These are phyloP conservation scores for Batkoa obscura DNA, from an alignment of 371 early-diverging fungal species.

Conservation along the genomic window DNA sequence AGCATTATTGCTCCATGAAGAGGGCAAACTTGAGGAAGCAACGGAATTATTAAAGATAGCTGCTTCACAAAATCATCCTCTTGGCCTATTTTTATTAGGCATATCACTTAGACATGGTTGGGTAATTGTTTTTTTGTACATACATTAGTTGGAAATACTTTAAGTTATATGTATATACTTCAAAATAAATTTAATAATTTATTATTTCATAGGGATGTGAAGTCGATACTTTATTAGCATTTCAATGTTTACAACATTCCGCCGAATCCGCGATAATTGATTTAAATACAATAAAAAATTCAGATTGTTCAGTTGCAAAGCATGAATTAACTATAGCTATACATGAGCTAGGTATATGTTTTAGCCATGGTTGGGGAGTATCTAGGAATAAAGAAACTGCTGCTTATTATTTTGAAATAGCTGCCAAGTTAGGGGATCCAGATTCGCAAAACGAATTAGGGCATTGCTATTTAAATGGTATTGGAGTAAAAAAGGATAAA, in stretches of 20 bases:
- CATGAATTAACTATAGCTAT: constrained; percentile 52
- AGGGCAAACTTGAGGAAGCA: constrained; percentile 56
- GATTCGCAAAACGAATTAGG: constrained; percentile 78
- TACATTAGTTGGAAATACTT: no score
- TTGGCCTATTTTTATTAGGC: constrained; percentile 74
- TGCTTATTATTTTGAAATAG: constrained; percentile 67
- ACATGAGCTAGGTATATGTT: constrained; percentile 60
- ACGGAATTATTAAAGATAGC: constrained; percentile 62
- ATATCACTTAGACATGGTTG: constrained; percentile 83
- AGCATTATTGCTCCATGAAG: constrained; percentile 41
- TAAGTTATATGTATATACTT: not conserved
- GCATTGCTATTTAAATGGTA: constrained; percentile 52
- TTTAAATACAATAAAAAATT: constrained; percentile 14
- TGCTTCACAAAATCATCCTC: constrained; percentile 44
- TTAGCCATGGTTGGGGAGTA: constrained; percentile 85
- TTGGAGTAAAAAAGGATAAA: constrained; percentile 62
- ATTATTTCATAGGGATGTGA: constrained; percentile 32
- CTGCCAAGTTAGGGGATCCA: constrained; percentile 70
- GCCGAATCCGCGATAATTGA: constrained; percentile 53
- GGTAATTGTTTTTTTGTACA: constrained; percentile 17
- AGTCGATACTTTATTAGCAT: constrained; percentile 32
- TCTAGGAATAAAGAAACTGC: constrained; percentile 57
- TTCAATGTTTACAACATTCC: constrained; percentile 53
- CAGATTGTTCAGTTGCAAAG: constrained; percentile 13
- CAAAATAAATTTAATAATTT: no score